Base-by-base conservation (phyloP, 2,329 filamentous ascomycete species). In the Onygenales sp. region DNA sequence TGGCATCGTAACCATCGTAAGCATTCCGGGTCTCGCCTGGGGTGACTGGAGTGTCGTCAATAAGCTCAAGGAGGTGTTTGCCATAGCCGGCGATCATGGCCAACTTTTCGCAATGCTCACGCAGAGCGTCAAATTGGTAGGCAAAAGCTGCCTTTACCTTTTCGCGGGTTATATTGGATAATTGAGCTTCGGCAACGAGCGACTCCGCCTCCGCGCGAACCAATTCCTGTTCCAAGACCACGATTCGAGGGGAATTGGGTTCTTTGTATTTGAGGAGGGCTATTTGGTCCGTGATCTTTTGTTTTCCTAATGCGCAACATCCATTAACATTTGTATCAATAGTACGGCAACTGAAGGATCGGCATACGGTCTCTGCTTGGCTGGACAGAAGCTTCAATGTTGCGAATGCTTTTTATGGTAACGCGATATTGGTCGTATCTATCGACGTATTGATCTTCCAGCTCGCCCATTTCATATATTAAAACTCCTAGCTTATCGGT, bases 241-340 rank as follows among this genome's bases (percentile, higher is more conserved):
- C 90, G 63, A 98, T 96, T 76, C 90, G 93, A 59, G 92, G 91
- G 38, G 91, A 96, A 77, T 95, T 95, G 62, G 93, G 93, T 73
- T 98, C 93, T 78, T 98, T 98, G 83, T 97, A 98, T 75, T 98
- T 98, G 65, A 98, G 82, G 72, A 97, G 92, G 50, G 93, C 92
- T 64, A 98, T 98, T 70, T 97, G 89, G 70, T 98, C 93, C 64
- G 89, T 95, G 67, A 98, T 97, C 77, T 97, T 98, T 73, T 97
- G 92, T 78, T 98, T 98, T 73, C 89, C 89, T 94, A 61, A 35
- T 7, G 6, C 51, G 36, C 55, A 59, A 45, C n/a, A 9, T 27
- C 17, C 6, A 32, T 51, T 36, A 51, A 36, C 6, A 33, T 39
- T 21, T 41, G 45, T 36, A 54, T 36, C 39, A 27, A 38, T 32